Conservation (phyloP, 2,329 filamentous ascomycete genomes). For the Beauveria australis region DNA sequence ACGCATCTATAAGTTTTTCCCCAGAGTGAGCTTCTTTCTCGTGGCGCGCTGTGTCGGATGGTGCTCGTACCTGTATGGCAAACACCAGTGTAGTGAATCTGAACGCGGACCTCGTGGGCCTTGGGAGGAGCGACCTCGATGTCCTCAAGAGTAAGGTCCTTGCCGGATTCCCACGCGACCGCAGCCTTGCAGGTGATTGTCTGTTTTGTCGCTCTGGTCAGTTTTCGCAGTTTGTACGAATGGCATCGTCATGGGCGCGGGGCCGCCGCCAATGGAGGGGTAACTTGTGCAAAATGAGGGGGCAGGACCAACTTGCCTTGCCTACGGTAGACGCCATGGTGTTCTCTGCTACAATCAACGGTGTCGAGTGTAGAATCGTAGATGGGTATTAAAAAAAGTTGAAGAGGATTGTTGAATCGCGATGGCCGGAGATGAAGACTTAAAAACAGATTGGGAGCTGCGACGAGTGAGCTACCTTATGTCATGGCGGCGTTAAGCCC, state of each 20-base stretch:
- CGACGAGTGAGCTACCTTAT: background rate
- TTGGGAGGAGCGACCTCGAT: conserved; percentile 83
- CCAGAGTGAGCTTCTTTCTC: background rate
- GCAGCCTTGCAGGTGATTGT: conserved; percentile 96
- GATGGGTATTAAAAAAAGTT: background rate
- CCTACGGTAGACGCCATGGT: conserved; percentile 44
- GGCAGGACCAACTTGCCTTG: conserved; percentile 34
- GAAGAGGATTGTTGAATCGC: background rate
- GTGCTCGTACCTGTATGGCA: conserved; percentile 76
- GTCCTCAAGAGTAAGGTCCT: conserved; percentile 82
- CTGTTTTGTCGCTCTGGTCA: conserved; percentile 34
- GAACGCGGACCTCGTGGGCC: conserved; percentile 91
- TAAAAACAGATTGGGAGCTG: background rate
- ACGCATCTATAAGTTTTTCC: conserved; percentile 57
- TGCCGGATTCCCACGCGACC: conserved; percentile 93
- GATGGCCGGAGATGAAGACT: background rate
- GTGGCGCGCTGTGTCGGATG: background rate
- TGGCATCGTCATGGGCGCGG: conserved; percentile 2
- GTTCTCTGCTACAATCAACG: background rate
- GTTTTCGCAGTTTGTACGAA: background rate
- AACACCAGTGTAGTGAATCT: conserved; percentile 96
- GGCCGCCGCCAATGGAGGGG: conserved; percentile 16
- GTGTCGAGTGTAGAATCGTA: background rate
- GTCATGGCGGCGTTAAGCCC: conserved; percentile 8
- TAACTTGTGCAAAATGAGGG: conserved; percentile 1